These are phyloP conservation scores for Hypoxylon sp. DNA, from an alignment of 2,329 filamentous ascomycete genomes.

Conservation along the genomic window DNA sequence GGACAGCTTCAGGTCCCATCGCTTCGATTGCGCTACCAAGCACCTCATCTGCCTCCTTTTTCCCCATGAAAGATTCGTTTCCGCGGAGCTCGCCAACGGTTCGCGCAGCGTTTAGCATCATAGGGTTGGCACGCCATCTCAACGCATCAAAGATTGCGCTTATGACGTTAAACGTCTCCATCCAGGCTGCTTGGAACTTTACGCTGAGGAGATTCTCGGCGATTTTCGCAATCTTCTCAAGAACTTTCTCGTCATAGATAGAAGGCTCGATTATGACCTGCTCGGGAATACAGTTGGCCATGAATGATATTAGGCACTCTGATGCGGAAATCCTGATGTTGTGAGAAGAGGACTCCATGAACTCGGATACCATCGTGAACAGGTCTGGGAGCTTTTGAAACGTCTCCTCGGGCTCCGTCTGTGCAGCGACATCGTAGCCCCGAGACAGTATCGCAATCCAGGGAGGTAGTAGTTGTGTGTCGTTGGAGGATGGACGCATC, in stretches of 20 bases:
- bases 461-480: constrained; percentile 91
- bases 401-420: constrained; percentile 87
- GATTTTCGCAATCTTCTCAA: constrained; percentile 80
- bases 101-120: constrained; percentile 77
- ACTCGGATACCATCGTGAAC: constrained; percentile 80
- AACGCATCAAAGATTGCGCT: constrained; percentile 86
- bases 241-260: constrained; percentile 87
- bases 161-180: constrained; percentile 90
- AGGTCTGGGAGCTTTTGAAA: constrained; percentile 89
- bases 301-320: constrained; percentile 91
- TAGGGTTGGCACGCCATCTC: constrained; percentile 83
- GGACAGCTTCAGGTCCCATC: constrained; percentile 86
- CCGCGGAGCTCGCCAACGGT: constrained; percentile 86
- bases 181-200: constrained; percentile 93
- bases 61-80: constrained; percentile 88
- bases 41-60: constrained; percentile 93
- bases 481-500: constrained; percentile 88
- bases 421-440: constrained; percentile 91
- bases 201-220: constrained; percentile 81
- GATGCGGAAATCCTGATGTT: constrained; percentile 95
- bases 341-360: constrained; percentile 85
- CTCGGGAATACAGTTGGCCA: constrained; percentile 87
- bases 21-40: constrained; percentile 86
- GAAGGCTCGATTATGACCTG: constrained; percentile 87
- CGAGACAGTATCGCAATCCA: constrained; percentile 96